A percentile compares a stretch with the other conserved stretches of the same genome.
Evolutionary conservation across 805 yeast genomes (phyloP).

Genomic region (Peterozyma toletana): DNA sequence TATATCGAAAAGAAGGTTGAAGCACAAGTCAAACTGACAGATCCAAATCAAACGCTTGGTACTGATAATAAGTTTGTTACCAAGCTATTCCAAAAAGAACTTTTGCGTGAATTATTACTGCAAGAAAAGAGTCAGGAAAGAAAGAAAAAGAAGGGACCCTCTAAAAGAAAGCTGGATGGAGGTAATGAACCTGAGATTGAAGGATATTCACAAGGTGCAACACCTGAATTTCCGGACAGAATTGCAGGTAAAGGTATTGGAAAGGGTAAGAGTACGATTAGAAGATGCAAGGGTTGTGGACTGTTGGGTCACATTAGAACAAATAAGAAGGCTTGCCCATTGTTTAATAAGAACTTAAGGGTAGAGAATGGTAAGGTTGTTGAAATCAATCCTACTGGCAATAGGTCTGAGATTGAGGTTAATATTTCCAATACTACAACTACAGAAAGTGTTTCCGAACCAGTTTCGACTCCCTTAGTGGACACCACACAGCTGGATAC

Average conservation of each 20-base stretch:
- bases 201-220: conserved; percentile 11
- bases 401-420: too few relatives aligned
- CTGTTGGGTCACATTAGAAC: conserved; percentile 93
- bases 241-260: conserved; percentile 64
- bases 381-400: too few relatives aligned
- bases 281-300: conserved; percentile 94
- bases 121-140: conserved; percentile 71
- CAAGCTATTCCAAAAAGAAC: conserved; percentile 62
- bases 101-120: conserved; percentile 79
- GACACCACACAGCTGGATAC: too few relatives aligned
- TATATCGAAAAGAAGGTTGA: conserved; percentile 53
- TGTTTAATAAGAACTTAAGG: conserved; percentile 43
- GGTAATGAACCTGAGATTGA: conserved; percentile 17
- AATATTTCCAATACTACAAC: too few relatives aligned
- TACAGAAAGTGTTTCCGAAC: too few relatives aligned
- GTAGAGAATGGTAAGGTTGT: too few relatives aligned
- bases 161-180: background rate
- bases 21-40: conserved; percentile 19
- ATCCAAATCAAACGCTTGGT: conserved; percentile 51
- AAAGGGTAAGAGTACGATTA: conserved; percentile 62
- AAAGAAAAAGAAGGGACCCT: conserved; percentile 35
- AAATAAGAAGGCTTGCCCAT: conserved; percentile 79
- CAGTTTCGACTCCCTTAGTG: too few relatives aligned
- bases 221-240: conserved; percentile 9
- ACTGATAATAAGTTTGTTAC: conserved; percentile 83